Conservation (phyloP, 176 grass and related monocot genomes). For the Avena sativa region DNA sequence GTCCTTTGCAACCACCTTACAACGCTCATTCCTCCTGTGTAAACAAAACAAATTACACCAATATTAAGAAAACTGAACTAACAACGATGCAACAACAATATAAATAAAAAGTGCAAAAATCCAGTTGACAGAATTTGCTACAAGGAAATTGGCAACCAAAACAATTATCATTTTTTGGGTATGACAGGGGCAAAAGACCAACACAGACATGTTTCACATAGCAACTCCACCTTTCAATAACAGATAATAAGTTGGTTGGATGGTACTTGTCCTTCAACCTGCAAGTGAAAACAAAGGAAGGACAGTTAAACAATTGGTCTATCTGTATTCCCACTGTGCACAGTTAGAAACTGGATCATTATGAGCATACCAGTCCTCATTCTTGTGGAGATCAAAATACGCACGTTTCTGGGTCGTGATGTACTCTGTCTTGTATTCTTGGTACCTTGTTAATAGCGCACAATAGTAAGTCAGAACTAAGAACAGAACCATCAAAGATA, state of each 20-base stretch:
- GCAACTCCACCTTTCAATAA: slow-evolving; percentile 85
- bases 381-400: slow-evolving; percentile 98
- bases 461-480: slow-evolving; percentile 22
- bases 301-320: slow-evolving; percentile 16
- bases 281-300: slow-evolving; percentile 46
- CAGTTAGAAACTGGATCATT: slow-evolving; percentile 16
- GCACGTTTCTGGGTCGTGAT: slow-evolving; percentile 94
- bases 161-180: slow-evolving; percentile 5
- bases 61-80: slow-evolving; percentile 10
- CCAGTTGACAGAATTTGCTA: neutral
- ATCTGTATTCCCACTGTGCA: neutral
- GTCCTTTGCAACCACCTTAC: slow-evolving; percentile 65
- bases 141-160: neutral
- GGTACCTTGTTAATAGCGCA: slow-evolving; percentile 68
- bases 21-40: slow-evolving; percentile 62
- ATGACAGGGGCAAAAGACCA: slow-evolving; percentile 15
- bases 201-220: slow-evolving; percentile 27
- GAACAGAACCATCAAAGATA: slow-evolving; percentile 24
- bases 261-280: slow-evolving; percentile 99
- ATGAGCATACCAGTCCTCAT: slow-evolving; percentile 76
- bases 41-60: slow-evolving; percentile 24
- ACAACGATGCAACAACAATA: neutral
- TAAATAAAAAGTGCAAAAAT: slow-evolving; percentile 25
- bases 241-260: slow-evolving; percentile 88
- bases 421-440: slow-evolving; percentile 96